phyloP scores from a whole-genome alignment of 1,139 yeast species.

The Suhomyces taliae region DNA sequence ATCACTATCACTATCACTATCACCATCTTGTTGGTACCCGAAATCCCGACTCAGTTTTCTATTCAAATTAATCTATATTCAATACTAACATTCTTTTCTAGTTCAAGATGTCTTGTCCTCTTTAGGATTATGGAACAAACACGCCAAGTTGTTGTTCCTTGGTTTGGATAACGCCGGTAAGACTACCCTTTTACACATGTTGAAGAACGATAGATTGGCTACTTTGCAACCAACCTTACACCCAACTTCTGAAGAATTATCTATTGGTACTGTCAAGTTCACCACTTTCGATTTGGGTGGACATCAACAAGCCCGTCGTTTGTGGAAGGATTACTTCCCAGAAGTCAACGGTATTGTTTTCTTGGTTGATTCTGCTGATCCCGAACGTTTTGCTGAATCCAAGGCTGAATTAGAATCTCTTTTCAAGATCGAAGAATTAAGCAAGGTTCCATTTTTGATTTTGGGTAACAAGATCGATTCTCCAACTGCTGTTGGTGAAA shows the following conservation, averaged over 20 bases:
- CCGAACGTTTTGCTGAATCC: conserved; percentile 92
- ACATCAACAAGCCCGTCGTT: conserved; percentile 96
- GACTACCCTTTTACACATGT: conserved; percentile 94
- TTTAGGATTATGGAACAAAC: conserved; percentile 95
- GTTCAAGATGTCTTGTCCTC: conserved; percentile 94
- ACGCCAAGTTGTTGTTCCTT: conserved; percentile 90
- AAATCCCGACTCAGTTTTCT: no score
- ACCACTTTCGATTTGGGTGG: conserved; percentile 99
- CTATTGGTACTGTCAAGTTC: conserved; percentile 94
- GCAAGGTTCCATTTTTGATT: conserved; percentile 85
- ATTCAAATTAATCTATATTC: no score
- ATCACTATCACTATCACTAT: no score
- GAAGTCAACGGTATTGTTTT: conserved; percentile 97
- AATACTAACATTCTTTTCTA: conserved; percentile 26
- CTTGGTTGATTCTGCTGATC: conserved; percentile 95
- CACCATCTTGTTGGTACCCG: no score
- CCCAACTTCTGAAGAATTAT: conserved; percentile 97
- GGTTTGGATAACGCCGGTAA: conserved; percentile 99
- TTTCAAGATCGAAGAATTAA: conserved; percentile 87
- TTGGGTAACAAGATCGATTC: conserved; percentile 97
- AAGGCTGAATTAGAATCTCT: conserved; percentile 92
- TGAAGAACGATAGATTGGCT: conserved; percentile 96
- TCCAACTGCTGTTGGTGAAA: conserved; percentile 91
- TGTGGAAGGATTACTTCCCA: conserved; percentile 99
- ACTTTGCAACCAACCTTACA: conserved; percentile 97